phyloP scores from a whole-genome alignment of 1,139 yeast species.

The Taphrina betulina region DNA sequence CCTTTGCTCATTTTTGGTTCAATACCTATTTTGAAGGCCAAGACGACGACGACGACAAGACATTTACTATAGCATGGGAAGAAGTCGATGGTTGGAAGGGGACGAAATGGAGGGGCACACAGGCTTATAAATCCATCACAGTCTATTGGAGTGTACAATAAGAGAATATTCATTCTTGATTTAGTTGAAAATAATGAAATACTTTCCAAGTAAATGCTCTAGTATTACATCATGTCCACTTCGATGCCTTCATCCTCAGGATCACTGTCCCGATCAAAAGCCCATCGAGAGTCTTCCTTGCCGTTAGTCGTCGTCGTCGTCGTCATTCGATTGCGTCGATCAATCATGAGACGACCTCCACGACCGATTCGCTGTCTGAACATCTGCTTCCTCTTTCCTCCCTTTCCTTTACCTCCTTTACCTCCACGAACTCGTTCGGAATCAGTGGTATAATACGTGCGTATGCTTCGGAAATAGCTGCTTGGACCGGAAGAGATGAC shows the following conservation, averaged over 20 bases:
- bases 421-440: conserved; percentile 12
- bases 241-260: conserved; percentile 32
- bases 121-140: conserved; percentile 54
- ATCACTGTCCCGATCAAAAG: conserved; percentile 22
- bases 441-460: conserved; percentile 18
- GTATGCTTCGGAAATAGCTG: conserved; percentile 25
- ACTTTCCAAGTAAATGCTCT: too few relatives aligned
- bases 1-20: conserved; percentile 42
- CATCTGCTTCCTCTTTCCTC: conserved; percentile 43
- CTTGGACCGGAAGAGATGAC: conserved; percentile 61
- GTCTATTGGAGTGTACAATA: conserved; percentile 47
- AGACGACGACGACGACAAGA: conserved; percentile 36
- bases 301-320: not conserved
- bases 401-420: conserved; percentile 40
- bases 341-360: conserved; percentile 67
- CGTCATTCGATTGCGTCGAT: conserved; percentile 51
- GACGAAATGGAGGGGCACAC: conserved; percentile 54
- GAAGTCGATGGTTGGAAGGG: conserved; percentile 74
- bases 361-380: conserved; percentile 77
- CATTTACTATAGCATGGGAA: conserved; percentile 51
- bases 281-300: conserved; percentile 16
- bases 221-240: conserved; percentile 25
- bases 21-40: conserved; percentile 44
- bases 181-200: too few relatives aligned
- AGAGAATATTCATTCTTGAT: too few relatives aligned